Evolutionary conservation across 352 stramenopile genomes (phyloP).

Genomic region (Phytophthora cryptogea): DNA sequence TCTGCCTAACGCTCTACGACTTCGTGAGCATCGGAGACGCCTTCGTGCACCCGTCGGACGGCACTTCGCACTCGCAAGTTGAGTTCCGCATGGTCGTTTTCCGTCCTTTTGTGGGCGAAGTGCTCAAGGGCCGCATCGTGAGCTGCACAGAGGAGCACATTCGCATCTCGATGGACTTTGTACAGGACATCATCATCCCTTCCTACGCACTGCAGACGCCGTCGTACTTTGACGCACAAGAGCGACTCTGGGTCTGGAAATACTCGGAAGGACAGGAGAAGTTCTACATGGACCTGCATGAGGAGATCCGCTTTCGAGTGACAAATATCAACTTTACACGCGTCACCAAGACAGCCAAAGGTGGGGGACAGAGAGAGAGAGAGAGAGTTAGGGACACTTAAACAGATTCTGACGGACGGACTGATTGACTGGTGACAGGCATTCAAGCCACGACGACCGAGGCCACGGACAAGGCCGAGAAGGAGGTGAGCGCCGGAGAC

Average conservation of each 20-base stretch:
- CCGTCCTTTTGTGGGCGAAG: slow-evolving; percentile 85
- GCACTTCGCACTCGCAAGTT: slow-evolving; percentile 88
- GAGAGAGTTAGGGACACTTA: no score
- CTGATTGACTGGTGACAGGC: slow-evolving; percentile 26
- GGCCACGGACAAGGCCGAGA: slow-evolving; percentile 66
- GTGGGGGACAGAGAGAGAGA: slow-evolving; percentile 12
- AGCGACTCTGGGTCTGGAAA: slow-evolving; percentile 88
- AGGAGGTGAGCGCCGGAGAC: slow-evolving; percentile 51
- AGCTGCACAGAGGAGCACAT: slow-evolving; percentile 91
- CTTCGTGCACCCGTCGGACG: slow-evolving; percentile 84
- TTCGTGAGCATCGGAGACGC: slow-evolving; percentile 88
- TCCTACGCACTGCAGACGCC: slow-evolving; percentile 88
- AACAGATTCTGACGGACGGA: no score
- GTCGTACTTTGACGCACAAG: slow-evolving; percentile 84
- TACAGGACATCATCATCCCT: slow-evolving; percentile 90
- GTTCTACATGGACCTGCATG: slow-evolving; percentile 89
- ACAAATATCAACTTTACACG: slow-evolving; percentile 91
- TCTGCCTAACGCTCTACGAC: slow-evolving; percentile 90
- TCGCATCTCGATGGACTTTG: slow-evolving; percentile 90
- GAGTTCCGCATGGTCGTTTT: slow-evolving; percentile 92
- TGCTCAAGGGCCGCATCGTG: slow-evolving; percentile 88
- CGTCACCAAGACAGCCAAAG: slow-evolving; percentile 87
- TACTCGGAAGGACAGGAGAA: slow-evolving; percentile 87
- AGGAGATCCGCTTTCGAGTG: slow-evolving; percentile 87
- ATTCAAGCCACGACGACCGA: slow-evolving; percentile 88